phyloP scores from a whole-genome alignment of 371 early-diverging fungal species.

The Mucor circinelloides region DNA sequence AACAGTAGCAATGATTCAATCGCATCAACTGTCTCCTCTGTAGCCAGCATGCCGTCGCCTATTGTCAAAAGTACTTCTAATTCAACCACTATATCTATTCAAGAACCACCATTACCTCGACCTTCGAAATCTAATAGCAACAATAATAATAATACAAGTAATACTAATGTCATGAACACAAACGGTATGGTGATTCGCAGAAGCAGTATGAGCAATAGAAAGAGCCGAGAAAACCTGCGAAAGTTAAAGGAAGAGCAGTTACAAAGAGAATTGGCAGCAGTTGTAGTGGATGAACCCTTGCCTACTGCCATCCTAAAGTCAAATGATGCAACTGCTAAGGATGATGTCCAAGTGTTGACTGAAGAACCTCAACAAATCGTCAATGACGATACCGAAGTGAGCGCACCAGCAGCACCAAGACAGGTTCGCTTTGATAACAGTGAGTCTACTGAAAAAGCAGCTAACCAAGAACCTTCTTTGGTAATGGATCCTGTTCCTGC shows the following conservation, averaged over 20 bases:
- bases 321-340: background rate
- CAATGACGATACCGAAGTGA: background rate
- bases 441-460: background rate
- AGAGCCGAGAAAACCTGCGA: constrained; percentile 42
- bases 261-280: background rate
- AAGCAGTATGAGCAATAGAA: constrained; percentile 38
- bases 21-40: constrained; percentile 16
- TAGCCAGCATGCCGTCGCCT: constrained; percentile 11
- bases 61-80: background rate
- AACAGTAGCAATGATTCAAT: constrained; percentile 9
- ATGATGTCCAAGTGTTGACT: background rate
- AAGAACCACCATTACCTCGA: constrained; percentile 16
- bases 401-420: background rate
- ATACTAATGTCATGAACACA: constrained; percentile 7
- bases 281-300: constrained; percentile 7
- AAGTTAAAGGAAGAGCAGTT: constrained; percentile 14
- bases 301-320: background rate
- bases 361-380: constrained; percentile 2
- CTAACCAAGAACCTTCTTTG: background rate
- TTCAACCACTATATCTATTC: background rate
- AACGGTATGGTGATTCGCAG: constrained; percentile 27
- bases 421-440: constrained; percentile 7
- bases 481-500: background rate
- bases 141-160: background rate
- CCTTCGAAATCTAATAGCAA: constrained; percentile 9